Evolutionary conservation across 768 basidiomycete genomes (phyloP).

Genomic region (Auricularia sp.): DNA sequence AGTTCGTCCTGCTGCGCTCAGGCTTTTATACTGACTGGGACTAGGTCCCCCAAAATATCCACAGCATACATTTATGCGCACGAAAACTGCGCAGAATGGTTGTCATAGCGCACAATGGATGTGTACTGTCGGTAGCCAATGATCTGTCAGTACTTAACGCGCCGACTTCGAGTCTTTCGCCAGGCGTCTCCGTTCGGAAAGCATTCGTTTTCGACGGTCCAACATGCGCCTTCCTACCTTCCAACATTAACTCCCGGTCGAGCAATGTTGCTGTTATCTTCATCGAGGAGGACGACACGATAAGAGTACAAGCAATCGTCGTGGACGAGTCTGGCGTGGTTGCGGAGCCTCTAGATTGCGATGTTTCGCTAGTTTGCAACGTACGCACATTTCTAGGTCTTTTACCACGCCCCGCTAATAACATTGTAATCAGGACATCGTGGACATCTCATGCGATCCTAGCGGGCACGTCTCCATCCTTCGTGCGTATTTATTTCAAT

Average conservation of each 20-base stretch:
- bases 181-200: neutral
- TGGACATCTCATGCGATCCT: neutral
- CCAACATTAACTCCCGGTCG: neutral
- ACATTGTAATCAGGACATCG: neutral
- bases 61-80: neutral
- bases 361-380: neutral
- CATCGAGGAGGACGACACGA: neutral
- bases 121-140: neutral
- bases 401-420: neutral
- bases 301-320: neutral
- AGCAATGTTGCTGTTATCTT: neutral
- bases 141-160: neutral
- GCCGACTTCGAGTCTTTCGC: neutral
- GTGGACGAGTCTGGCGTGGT: neutral
- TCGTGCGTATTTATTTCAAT: neutral
- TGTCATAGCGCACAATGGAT: neutral
- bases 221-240: neutral
- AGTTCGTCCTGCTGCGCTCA: neutral
- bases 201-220: neutral
- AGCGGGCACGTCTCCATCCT: neutral
- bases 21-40: neutral
- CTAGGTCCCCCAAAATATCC: neutral
- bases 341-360: neutral
- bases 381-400: neutral
- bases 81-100: neutral